Base-by-base conservation (phyloP, 176 grass and related monocot species). In the Saccharum officinarum region DNA sequence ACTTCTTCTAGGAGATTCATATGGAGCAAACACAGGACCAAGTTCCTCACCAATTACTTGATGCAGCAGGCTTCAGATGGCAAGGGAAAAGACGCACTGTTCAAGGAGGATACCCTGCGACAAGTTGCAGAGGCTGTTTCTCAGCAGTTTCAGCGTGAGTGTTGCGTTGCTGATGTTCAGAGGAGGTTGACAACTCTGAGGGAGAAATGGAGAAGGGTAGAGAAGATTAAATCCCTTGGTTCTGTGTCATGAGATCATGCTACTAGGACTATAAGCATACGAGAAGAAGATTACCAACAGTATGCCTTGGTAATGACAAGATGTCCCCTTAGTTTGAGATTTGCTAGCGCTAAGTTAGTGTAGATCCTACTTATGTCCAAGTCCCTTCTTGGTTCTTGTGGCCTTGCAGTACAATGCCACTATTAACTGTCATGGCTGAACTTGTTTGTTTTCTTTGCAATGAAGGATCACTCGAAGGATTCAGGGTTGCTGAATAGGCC, bases 181-280 rank as follows among this genome's bases (percentile, higher is more conserved):
- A 84, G 65, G 15, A 69, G 68, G 44, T n/a, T 74, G 75, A 46
- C 12, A 49, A 34, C 66, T 80, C 42, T 80, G 54, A 73, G 30
- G 49, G 38, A 78, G 41, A 79, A 74, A 44, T 84, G 87, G 67
- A 25, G 1, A 49, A 88, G 34, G 68, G 67, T 80, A 88, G 42
- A 83, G 31, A 84, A 17, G 23, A 70, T 68, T 13, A 84, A 83
- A 33, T 14, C n/a, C 17, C 7, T 36, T 84, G 28, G 46, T 20
- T 61, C 40, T 71, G 55, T 33, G 0, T 78, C 72, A n/a, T 83
- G 73, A 80, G 54, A 83, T 65, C 65, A 68, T 79, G 60, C 66
- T 78, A 71, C 80, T 69, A 88, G 66, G 73, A 88, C 16, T 10
- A 71, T 83, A 70, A 39, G 5, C 67, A 65, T 88, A 67, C 47